Percentiles rank a stretch among this genome's conserved stretches.
Evolutionary conservation across 2,329 filamentous ascomycete genomes (phyloP).

Genomic region (Sarocladium brachiariae): DNA sequence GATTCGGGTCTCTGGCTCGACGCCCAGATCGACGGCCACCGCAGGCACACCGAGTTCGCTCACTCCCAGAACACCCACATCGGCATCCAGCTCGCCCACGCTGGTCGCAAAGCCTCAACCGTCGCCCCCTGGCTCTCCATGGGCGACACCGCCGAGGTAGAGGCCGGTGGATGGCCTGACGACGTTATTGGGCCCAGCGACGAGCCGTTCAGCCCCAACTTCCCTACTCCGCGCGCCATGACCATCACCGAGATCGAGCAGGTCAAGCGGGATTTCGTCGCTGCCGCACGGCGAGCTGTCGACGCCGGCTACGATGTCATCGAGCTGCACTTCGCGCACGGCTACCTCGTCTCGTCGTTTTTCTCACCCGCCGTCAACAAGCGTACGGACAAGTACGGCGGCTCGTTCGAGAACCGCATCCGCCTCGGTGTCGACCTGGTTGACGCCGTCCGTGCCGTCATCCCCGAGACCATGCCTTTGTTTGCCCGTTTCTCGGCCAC

Average conservation of each 20-base stretch:
- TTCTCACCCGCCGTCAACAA: too few species aligned
- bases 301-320: too few species aligned
- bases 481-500: slow-evolving; percentile 62
- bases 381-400: too few species aligned
- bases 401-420: too few species aligned
- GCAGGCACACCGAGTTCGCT: slow-evolving; percentile 56
- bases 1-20: slow-evolving; percentile 66
- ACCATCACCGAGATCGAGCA: too few species aligned
- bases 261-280: too few species aligned
- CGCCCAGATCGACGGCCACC: slow-evolving; percentile 55
- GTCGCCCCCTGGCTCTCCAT: slow-evolving; percentile 49
- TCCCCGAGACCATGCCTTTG: slow-evolving; percentile 52
- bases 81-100: slow-evolving; percentile 64
- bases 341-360: too few species aligned
- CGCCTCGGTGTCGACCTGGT: too few species aligned
- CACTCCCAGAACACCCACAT: slow-evolving; percentile 61
- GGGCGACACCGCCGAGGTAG: slow-evolving; percentile 44
- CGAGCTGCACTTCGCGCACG: too few species aligned
- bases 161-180: slow-evolving; percentile 36
- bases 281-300: too few species aligned
- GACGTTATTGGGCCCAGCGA: slow-evolving; percentile 23
- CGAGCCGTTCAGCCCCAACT: slow-evolving; percentile 20
- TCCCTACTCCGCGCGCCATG: too few species aligned
- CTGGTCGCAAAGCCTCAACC: slow-evolving; percentile 50
- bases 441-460: too few species aligned